These are phyloP conservation scores for Pyracantha coccinea DNA, from an alignment of 331 rosid species.

Conservation along the genomic window DNA sequence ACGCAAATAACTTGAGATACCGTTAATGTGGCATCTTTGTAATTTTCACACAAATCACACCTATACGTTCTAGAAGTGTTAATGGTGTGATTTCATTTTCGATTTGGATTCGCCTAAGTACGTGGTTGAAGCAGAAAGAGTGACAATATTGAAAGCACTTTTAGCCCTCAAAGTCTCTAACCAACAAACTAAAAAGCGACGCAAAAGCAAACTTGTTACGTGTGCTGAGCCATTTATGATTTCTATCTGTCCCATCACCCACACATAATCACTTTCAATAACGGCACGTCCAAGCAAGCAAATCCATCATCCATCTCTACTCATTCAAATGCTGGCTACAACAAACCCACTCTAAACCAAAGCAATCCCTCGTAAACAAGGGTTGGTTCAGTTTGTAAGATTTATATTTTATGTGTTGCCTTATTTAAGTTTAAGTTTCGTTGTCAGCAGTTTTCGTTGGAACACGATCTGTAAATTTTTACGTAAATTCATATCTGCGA, in stretches of 20 bases:
- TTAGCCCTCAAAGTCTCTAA: not conserved
- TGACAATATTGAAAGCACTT: not conserved
- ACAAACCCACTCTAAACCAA: conserved; percentile 5
- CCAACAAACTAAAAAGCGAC: not conserved
- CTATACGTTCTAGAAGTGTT: conserved; percentile 12
- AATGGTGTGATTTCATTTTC: not conserved
- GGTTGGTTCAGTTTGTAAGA: too few relatives aligned
- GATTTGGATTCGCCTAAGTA: not conserved
- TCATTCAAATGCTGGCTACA: conserved; percentile 27
- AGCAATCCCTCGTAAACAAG: not conserved
- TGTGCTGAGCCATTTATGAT: not conserved
- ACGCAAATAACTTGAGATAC: too few relatives aligned
- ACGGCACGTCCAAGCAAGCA: conserved; percentile 63
- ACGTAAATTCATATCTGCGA: fast-evolving
- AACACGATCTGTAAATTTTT: too few relatives aligned
- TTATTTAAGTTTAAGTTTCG: too few relatives aligned
- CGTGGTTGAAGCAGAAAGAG: not conserved
- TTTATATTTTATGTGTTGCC: too few relatives aligned
- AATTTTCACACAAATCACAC: not conserved
- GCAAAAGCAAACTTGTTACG: not conserved
- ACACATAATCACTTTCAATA: conserved; percentile 4
- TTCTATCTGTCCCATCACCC: not conserved
- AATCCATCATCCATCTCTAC: conserved; percentile 2
- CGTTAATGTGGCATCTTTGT: fast-evolving
- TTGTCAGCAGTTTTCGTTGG: fast-evolving